A percentile compares a stretch with the other conserved stretches of the same genome.
Conservation (phyloP, 2,329 filamentous ascomycete species). For the Thielaviopsis euricoi region DNA sequence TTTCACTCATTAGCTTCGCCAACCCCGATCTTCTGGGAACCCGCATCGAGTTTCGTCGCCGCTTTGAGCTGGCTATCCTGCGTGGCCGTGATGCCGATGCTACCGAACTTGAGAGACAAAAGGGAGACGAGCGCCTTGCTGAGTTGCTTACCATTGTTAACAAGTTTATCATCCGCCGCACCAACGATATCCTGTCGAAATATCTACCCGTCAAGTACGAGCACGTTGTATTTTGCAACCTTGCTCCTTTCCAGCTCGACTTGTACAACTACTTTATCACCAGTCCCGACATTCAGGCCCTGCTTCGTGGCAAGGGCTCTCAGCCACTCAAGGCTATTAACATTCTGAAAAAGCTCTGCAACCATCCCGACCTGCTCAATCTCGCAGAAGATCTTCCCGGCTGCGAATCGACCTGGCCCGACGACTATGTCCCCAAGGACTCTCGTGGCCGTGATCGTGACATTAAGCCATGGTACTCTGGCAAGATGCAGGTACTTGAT, state of each 20-base stretch:
- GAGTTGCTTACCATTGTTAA: slow-evolving; percentile 80
- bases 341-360: slow-evolving; percentile 94
- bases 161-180: slow-evolving; percentile 94
- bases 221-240: slow-evolving; percentile 94
- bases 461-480: slow-evolving; percentile 88
- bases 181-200: slow-evolving; percentile 95
- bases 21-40: slow-evolving; percentile 87
- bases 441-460: slow-evolving; percentile 78
- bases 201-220: slow-evolving; percentile 98
- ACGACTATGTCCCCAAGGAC: slow-evolving; percentile 80
- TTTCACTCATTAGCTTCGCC: slow-evolving; percentile 86
- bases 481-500: slow-evolving; percentile 97
- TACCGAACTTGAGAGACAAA: slow-evolving; percentile 63
- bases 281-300: slow-evolving; percentile 81
- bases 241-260: slow-evolving; percentile 80
- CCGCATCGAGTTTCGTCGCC: slow-evolving; percentile 79
- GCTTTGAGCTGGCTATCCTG: slow-evolving; percentile 83
- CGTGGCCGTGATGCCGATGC: slow-evolving; percentile 82
- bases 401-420: slow-evolving; percentile 63
- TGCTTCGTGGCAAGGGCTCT: slow-evolving; percentile 84
- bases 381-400: slow-evolving; percentile 73
- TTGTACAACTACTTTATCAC: slow-evolving; percentile 96
- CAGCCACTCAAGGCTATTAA: slow-evolving; percentile 94
- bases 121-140: slow-evolving; percentile 65
- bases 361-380: slow-evolving; percentile 85